A percentile compares a stretch with the other conserved stretches of the same genome.
These are phyloP conservation scores for Calycina herbarum DNA, from an alignment of 2,329 filamentous ascomycete genomes.

Conservation along the genomic window DNA sequence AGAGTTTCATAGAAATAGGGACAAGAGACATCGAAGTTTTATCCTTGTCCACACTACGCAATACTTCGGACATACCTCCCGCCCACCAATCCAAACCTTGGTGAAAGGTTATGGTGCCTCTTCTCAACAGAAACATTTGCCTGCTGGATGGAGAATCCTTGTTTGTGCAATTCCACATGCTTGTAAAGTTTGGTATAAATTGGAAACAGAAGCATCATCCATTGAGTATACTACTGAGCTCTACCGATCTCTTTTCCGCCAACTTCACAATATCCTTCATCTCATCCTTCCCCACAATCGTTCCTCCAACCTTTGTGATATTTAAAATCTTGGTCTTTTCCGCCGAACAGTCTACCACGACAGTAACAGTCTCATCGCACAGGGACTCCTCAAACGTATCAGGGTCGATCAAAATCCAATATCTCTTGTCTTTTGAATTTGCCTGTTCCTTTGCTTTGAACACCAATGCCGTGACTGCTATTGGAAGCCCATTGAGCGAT, in stretches of 20 bases:
- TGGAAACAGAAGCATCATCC: conserved; percentile 19
- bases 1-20: too few species aligned
- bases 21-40: too few species aligned
- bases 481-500: conserved; percentile 63
- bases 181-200: neutral
- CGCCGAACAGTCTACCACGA: conserved; percentile 66
- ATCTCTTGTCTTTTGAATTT: conserved; percentile 50
- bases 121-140: too few species aligned
- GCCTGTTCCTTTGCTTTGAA: conserved; percentile 59
- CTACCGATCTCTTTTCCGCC: conserved; percentile 64
- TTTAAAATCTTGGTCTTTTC: conserved; percentile 58
- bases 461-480: conserved; percentile 76
- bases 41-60: too few species aligned
- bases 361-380: conserved; percentile 78
- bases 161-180: neutral
- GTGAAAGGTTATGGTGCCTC: too few species aligned
- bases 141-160: too few species aligned
- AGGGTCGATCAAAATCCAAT: conserved; percentile 83
- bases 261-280: conserved; percentile 59
- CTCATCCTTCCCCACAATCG: conserved; percentile 62
- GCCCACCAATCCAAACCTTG: too few species aligned
- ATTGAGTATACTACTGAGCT: conserved; percentile 38
- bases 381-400: conserved; percentile 87
- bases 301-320: conserved; percentile 83
- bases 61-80: too few species aligned